phyloP scores from a whole-genome alignment of 2,329 filamentous ascomycete species.

The Calonectria leucothoes region DNA sequence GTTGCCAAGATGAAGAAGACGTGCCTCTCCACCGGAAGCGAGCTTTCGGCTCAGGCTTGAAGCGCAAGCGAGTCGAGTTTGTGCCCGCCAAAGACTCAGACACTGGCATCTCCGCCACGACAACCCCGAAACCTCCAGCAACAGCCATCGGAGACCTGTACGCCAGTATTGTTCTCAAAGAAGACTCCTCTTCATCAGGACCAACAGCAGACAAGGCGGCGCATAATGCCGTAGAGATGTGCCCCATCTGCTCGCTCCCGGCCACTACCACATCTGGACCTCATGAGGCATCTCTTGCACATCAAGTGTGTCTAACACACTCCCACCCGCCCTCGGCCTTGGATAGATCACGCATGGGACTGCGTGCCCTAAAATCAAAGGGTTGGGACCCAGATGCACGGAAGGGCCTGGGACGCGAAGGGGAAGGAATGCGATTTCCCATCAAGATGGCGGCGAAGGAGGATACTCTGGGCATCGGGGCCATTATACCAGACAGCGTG shows the following conservation, averaged over 20 bases:
- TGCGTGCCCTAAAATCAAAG: slow-evolving; percentile 72
- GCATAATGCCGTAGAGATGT: slow-evolving; percentile 39
- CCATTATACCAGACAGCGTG: slow-evolving; percentile 53
- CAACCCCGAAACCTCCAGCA: slow-evolving; percentile 25
- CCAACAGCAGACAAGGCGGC: slow-evolving; percentile 2
- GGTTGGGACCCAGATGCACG: slow-evolving; percentile 83
- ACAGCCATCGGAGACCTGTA: slow-evolving; percentile 67
- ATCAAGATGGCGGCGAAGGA: slow-evolving; percentile 79
- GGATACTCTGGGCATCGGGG: slow-evolving; percentile 80
- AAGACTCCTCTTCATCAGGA: slow-evolving; percentile 8
- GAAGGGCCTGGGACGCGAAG: slow-evolving; percentile 75
- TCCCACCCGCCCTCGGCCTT: slow-evolving; percentile 79
- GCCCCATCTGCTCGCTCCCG: slow-evolving; percentile 51
- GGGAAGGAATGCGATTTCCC: slow-evolving; percentile 80
- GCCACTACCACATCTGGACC: slow-evolving; percentile 45
- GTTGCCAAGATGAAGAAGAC: slow-evolving; percentile 54
- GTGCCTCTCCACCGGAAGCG: slow-evolving; percentile 64
- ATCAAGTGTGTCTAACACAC: slow-evolving; percentile 77
- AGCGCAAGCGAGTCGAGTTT: slow-evolving; percentile 66
- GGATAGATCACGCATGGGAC: slow-evolving; percentile 76
- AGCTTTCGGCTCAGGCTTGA: slow-evolving; percentile 68
- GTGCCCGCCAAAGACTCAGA: slow-evolving; percentile 63
- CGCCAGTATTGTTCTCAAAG: slow-evolving; percentile 71
- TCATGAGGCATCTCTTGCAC: slow-evolving; percentile 74
- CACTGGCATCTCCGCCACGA: slow-evolving; percentile 33